Percentiles rank a stretch among this genome's conserved stretches.
These are phyloP conservation scores for Eucalyptus camaldulensis DNA, from an alignment of 345 rosid species.

Conservation along the genomic window DNA sequence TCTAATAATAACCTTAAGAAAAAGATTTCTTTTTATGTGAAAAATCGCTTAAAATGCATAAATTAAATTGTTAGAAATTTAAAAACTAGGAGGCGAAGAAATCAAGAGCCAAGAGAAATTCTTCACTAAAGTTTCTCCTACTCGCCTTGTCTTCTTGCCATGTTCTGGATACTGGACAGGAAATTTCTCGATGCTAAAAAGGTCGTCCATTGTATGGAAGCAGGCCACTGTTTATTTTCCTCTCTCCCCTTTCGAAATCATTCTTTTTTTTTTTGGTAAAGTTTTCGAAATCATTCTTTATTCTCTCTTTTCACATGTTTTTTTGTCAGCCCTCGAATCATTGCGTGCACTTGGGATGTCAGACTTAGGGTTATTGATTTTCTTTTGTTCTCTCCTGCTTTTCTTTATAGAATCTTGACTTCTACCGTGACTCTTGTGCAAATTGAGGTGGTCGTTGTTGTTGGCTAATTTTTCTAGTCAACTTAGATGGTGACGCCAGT, in stretches of 20 bases:
- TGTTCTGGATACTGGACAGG: not conserved
- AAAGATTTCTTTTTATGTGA: not conserved
- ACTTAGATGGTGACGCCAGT: not conserved
- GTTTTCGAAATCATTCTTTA: not conserved
- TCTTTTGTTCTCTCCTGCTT: not conserved
- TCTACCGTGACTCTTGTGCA: not conserved
- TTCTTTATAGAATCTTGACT: not conserved
- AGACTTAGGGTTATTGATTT: not conserved
- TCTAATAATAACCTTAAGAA: not conserved
- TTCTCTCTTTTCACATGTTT: not conserved
- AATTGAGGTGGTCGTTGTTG: not conserved
- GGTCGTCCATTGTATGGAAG: not conserved
- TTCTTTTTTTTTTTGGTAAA: too few species aligned
- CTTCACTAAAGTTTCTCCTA: not conserved
- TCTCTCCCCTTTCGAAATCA: not conserved
- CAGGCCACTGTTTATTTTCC: not conserved
- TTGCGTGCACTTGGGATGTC: not conserved
- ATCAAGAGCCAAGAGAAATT: not conserved
- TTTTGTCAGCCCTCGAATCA: not conserved
- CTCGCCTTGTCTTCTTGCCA: not conserved
- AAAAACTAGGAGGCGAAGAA: not conserved
- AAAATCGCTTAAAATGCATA: not conserved
- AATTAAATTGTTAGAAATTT: not conserved
- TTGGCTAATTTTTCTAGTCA: not conserved
- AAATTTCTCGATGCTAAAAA: not conserved